These are phyloP conservation scores for Eucalyptus guilfoylei DNA, from an alignment of 345 rosid species.

Conservation along the genomic window DNA sequence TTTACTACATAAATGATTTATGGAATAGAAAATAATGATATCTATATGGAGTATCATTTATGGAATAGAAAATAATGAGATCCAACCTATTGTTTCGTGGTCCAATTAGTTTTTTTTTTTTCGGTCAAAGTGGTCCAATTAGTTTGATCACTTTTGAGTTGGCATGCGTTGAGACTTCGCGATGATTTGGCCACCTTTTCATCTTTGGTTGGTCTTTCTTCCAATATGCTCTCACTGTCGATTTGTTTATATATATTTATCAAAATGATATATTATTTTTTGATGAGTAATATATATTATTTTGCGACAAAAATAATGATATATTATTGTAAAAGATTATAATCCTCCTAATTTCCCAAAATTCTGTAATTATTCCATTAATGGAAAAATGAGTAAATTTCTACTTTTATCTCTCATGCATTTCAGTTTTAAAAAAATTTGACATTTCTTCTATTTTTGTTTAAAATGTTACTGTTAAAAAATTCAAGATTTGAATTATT, in stretches of 20 bases:
- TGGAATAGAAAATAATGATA: neutral
- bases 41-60: neutral
- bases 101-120: neutral
- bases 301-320: too few relatives aligned
- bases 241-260: neutral
- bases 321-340: neutral
- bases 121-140: too few relatives aligned
- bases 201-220: neutral
- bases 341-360: neutral
- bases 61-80: neutral
- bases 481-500: neutral
- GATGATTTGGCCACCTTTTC: neutral
- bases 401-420: neutral
- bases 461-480: neutral
- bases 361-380: neutral
- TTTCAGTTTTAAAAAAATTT: neutral
- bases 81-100: neutral
- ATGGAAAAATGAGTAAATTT: neutral
- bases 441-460: neutral
- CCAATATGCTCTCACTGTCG: neutral
- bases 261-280: neutral
- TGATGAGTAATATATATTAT: too few relatives aligned
- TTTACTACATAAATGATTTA: neutral
- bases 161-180: neutral
- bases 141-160: neutral